Evolutionary conservation across 2,329 filamentous ascomycete genomes (phyloP).

Genomic region (Trichoderma afroharzianum): DNA sequence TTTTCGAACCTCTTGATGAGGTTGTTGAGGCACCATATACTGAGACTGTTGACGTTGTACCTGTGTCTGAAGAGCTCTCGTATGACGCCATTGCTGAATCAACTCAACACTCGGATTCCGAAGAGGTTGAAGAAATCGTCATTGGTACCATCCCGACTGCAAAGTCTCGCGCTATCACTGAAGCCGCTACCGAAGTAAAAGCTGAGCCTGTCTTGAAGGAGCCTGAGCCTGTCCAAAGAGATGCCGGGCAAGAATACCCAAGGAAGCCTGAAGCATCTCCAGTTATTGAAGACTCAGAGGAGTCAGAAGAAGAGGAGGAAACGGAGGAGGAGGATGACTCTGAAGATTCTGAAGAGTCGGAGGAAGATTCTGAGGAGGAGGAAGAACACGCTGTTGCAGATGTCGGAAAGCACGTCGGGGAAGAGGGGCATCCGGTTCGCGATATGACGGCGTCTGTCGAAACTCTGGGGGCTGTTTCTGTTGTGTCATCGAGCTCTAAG

Average conservation of each 20-base stretch:
- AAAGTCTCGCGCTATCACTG: neutral
- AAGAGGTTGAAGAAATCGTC: slow-evolving; percentile 1
- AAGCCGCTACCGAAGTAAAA: neutral
- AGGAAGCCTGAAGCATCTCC: neutral
- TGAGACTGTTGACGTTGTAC: neutral
- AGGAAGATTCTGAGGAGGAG: neutral
- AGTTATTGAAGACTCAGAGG: neutral
- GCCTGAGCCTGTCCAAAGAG: neutral
- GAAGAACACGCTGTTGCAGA: neutral
- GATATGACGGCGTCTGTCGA: slow-evolving; percentile 8
- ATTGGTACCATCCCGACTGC: neutral
- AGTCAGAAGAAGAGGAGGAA: neutral
- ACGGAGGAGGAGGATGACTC: slow-evolving; percentile 6
- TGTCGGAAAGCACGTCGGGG: neutral
- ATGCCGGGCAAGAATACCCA: neutral
- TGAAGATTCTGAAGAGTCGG: slow-evolving; percentile 16
- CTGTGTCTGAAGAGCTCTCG: neutral
- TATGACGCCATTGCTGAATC: neutral
- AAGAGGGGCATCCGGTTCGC: neutral
- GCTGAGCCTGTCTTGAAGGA: neutral
- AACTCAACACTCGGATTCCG: neutral
- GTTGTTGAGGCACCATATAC: neutral
- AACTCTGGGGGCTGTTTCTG: neutral
- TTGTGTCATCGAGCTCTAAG: slow-evolving; percentile 14
- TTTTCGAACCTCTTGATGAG: slow-evolving; percentile 4